Conservation (phyloP, 805 yeast genomes). For the Wickerhamiella sergipiensis region DNA sequence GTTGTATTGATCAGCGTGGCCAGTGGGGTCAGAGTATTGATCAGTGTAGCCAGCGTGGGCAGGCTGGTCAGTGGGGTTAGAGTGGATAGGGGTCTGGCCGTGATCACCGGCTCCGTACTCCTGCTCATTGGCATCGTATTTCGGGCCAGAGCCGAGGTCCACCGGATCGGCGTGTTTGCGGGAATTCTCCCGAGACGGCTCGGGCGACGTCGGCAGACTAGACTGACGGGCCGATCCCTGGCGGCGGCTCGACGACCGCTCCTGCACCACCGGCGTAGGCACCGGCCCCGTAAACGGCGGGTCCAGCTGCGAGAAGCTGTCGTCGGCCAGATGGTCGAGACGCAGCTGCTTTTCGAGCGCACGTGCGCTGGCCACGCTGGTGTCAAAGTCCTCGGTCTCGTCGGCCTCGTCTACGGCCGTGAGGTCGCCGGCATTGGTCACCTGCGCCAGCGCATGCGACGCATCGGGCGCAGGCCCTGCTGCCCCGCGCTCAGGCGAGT, state of each 20-base stretch:
- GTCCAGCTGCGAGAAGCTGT: neutral
- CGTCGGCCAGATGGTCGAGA: neutral
- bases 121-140: neutral
- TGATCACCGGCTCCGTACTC: no score
- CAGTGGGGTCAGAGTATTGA: no score
- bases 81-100: no score
- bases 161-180: no score
- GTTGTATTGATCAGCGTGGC: no score
- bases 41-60: neutral
- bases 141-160: neutral
- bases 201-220: no score
- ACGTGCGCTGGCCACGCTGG: neutral
- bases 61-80: no score
- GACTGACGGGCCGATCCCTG: neutral
- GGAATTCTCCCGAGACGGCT: no score
- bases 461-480: neutral
- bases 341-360: slow-evolving; percentile 1
- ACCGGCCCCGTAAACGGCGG: neutral
- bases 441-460: neutral
- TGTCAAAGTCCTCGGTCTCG: neutral
- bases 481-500: neutral
- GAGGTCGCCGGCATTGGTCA: neutral
- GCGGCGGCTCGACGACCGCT: neutral
- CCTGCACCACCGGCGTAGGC: neutral
- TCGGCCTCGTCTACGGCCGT: neutral